Percentiles rank a stretch among this genome's conserved stretches.
Evolutionary conservation across 441 rosid genomes (phyloP).

Genomic region (Iberis amara): DNA sequence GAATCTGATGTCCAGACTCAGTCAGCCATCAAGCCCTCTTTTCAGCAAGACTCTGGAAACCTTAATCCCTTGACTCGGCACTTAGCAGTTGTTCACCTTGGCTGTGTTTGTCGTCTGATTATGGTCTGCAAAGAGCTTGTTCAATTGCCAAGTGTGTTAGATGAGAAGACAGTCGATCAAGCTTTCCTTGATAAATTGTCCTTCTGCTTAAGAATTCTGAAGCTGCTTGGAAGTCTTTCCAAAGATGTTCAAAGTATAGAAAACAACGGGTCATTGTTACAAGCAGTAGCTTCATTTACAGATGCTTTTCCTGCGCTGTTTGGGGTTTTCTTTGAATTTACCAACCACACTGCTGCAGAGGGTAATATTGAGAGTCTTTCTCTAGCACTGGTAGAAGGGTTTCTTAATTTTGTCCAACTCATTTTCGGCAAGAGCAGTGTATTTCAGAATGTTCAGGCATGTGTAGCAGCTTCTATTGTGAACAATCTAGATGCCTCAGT

Average conservation of each 20-base stretch:
- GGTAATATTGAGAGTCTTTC: slow-evolving; percentile 74
- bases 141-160: slow-evolving; percentile 46
- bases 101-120: slow-evolving; percentile 61
- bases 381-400: slow-evolving; percentile 75
- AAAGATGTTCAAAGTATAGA: slow-evolving; percentile 65
- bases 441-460: slow-evolving; percentile 71
- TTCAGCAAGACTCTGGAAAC: slow-evolving; percentile 49
- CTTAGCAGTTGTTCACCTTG: slow-evolving; percentile 79
- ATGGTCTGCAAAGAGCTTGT: slow-evolving; percentile 62
- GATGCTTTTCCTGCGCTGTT: slow-evolving; percentile 63
- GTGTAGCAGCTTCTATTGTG: slow-evolving; percentile 70
- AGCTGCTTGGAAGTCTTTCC: slow-evolving; percentile 67
- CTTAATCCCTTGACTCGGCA: slow-evolving; percentile 70
- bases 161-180: slow-evolving; percentile 59
- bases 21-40: slow-evolving; percentile 38
- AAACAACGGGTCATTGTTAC: slow-evolving; percentile 60
- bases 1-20: slow-evolving; percentile 55
- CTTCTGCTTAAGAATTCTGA: slow-evolving; percentile 72
- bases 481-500: slow-evolving; percentile 64
- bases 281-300: slow-evolving; percentile 66
- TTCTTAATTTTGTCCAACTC: slow-evolving; percentile 71
- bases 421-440: slow-evolving; percentile 60
- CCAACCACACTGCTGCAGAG: slow-evolving; percentile 56
- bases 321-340: slow-evolving; percentile 58
- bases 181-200: slow-evolving; percentile 56